These are phyloP conservation scores for Fomitopsis schrenkii DNA, from an alignment of 1,284 basidiomycete genomes.

Conservation along the genomic window DNA sequence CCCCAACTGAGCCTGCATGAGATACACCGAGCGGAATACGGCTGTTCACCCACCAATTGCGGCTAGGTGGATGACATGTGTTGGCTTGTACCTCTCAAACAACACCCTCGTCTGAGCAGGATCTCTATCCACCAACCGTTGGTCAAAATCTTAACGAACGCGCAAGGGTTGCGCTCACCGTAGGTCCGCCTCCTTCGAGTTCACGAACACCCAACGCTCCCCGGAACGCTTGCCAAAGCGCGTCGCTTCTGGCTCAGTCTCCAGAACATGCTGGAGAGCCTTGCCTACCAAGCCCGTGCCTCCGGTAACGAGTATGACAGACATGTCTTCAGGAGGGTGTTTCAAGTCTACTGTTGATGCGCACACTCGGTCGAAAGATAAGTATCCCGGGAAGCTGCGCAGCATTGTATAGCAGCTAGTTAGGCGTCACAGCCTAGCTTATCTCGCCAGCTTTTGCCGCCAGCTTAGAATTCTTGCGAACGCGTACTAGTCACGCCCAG, in stretches of 20 bases:
- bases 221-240: constrained; percentile 69
- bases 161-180: constrained; percentile 39
- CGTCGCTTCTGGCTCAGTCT: constrained; percentile 72
- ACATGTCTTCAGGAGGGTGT: constrained; percentile 7
- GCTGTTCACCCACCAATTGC: constrained; percentile 61
- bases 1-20: constrained; percentile 60
- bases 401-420: neutral
- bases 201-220: constrained; percentile 84
- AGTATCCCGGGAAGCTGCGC: neutral
- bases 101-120: constrained; percentile 64
- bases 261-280: constrained; percentile 75
- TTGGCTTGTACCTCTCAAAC: constrained; percentile 86
- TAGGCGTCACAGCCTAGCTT: neutral
- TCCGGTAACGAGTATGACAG: constrained; percentile 76
- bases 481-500: neutral
- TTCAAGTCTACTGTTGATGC: neutral
- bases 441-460: neutral
- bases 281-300: constrained; percentile 84
- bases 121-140: neutral
- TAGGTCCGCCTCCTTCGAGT: constrained; percentile 74
- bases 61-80: constrained; percentile 88
- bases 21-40: neutral
- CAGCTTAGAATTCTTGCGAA: neutral
- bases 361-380: neutral
- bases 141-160: neutral